Base-by-base conservation (phyloP, 2,329 filamentous ascomycete genomes). In the Thelonectria discophora region DNA sequence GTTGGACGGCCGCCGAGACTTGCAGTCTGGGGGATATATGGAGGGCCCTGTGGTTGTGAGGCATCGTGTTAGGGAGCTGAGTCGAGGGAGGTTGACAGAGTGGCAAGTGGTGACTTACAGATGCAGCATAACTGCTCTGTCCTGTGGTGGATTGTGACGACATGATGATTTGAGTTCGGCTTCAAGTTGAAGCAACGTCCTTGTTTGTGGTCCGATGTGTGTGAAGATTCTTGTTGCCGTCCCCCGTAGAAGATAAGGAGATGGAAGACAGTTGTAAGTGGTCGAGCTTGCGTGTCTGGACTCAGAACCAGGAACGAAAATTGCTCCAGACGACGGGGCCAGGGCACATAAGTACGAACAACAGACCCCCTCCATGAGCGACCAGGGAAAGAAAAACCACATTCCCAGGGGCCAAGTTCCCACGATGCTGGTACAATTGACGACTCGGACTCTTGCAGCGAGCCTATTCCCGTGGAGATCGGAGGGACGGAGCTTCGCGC, bases 1-100 rank as follows among this genome's bases (percentile, higher is more conserved):
- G 80, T 84, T 2, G 91, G 90, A 8, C 77, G 66, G 21, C 88
- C 86, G 59, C 89, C 89, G 17, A 88, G 75, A 15, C 73, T 70
- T 43, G 88, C 86, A 12, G 69, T 76, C 12, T 65, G 71, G 2
- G 81, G 79, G 5, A 72, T 68, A 60, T 79, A 79, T 0, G 78
- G 78, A 62, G 78, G 76, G 3, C 76, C 74, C 65, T 76, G 45
- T 24, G 21, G 21, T 49, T 13, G 39, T n/a, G 21, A 20, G 8
- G 21, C 18, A 34, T 34, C 13, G 39, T 37, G 27, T 10, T 40
- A 18, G 27, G 8, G 27, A 10, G 7, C 5, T 30, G 27, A 30
- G 2, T 30, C 27, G 27, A 30, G 27, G 27, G 27, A 30, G 39
- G 17, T 12, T 30, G 21, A 15, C 24, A 6, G 21, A 24, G n/a